These are phyloP conservation scores for Aureobasidium uvarum DNA, from an alignment of 2,329 filamentous ascomycete species.

Conservation along the genomic window DNA sequence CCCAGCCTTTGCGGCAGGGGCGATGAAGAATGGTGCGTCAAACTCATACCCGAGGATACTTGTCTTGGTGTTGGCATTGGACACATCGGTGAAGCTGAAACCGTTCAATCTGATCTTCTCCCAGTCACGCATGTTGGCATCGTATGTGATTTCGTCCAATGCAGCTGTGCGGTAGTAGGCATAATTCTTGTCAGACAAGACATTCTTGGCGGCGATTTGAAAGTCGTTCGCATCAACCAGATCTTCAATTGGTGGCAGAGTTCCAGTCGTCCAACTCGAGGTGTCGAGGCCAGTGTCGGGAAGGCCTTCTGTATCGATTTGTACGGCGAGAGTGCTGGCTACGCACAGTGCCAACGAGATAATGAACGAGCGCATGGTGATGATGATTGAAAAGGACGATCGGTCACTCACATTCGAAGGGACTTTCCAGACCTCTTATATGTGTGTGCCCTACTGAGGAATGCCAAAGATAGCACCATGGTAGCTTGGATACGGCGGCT, in stretches of 20 bases:
- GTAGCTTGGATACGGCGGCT: background rate
- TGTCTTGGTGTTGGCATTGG: constrained; percentile 48
- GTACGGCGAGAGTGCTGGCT: background rate
- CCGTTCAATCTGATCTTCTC: constrained; percentile 34
- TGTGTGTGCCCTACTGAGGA: background rate
- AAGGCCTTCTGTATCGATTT: constrained; percentile 34
- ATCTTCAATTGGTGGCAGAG: constrained; percentile 32
- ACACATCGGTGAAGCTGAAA: constrained; percentile 33
- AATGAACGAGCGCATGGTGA: background rate
- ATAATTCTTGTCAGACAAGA: constrained; percentile 36
- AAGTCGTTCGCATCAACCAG: constrained; percentile 35
- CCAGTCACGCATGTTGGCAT: constrained; percentile 34
- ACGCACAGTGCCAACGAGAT: background rate
- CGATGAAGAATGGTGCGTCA: constrained; percentile 87
- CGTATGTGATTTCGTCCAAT: constrained; percentile 35
- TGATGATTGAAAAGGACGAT: background rate
- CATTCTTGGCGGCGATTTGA: constrained; percentile 44
- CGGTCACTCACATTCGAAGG: background rate
- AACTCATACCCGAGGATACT: constrained; percentile 86
- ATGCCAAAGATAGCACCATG: constrained; percentile 10
- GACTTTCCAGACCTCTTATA: background rate
- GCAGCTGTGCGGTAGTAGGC: constrained; percentile 36
- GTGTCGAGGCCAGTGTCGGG: constrained; percentile 36
- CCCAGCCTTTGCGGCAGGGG: constrained; percentile 89
- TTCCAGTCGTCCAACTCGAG: constrained; percentile 32